Evolutionary conservation across 371 early-diverging fungal species (phyloP).

Genomic region (Mortierella sp.): DNA sequence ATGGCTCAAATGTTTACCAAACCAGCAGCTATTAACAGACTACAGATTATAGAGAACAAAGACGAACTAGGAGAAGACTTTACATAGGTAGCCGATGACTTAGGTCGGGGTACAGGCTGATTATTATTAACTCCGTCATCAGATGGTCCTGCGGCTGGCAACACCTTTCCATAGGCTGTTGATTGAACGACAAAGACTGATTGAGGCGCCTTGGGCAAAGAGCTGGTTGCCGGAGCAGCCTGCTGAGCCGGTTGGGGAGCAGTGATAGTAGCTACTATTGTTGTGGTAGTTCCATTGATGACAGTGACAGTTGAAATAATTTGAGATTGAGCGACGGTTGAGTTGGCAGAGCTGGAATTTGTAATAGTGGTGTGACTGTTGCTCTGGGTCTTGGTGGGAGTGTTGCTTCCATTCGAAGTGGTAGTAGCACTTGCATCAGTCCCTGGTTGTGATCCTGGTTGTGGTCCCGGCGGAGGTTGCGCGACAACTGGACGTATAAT

Average conservation of each 20-base stretch:
- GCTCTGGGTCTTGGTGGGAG: constrained; percentile 19
- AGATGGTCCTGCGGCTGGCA: constrained; percentile 42
- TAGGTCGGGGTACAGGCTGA: constrained; percentile 10
- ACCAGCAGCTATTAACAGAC: not conserved
- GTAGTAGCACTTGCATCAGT: not conserved
- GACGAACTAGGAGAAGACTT: not conserved
- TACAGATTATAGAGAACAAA: not conserved
- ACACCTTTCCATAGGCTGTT: constrained; percentile 31
- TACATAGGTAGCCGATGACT: not conserved
- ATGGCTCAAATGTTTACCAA: not conserved
- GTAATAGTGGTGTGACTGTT: not conserved
- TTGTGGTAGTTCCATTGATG: constrained; percentile 28
- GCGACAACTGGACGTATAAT: not conserved
- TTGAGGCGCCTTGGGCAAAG: constrained; percentile 34
- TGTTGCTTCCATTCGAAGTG: not conserved
- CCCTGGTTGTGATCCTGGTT: constrained; percentile 20
- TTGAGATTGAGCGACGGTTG: constrained; percentile 1
- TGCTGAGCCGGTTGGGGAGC: not conserved
- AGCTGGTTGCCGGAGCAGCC: not conserved
- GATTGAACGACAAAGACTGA: constrained; percentile 35
- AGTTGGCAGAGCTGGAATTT: not conserved
- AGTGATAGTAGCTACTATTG: constrained; percentile 18
- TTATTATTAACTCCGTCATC: constrained; percentile 23
- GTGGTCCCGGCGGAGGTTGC: constrained; percentile 23
- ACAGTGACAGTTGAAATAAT: constrained; percentile 33